phyloP scores from a whole-genome alignment of 108 stramenopile genomes.

The Cyclostephanos invisitatus region DNA sequence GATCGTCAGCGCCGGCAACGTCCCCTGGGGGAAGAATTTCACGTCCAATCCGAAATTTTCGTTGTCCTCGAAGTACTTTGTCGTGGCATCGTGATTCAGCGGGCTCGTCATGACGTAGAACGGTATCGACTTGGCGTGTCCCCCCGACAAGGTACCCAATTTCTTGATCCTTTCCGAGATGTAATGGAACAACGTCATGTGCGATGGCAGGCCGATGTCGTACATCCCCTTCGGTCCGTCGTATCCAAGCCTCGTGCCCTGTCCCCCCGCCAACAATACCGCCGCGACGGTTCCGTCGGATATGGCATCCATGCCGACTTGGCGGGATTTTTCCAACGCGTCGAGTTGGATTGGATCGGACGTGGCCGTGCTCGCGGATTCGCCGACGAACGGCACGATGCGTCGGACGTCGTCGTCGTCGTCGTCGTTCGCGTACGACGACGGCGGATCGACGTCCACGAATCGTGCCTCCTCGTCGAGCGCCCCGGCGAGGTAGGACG shows the following conservation, averaged over 20 bases:
- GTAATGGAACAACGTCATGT: slow-evolving; percentile 82
- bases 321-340: slow-evolving; percentile 17
- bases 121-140: slow-evolving; percentile 53
- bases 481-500: slow-evolving; percentile 52
- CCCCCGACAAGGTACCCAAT: slow-evolving; percentile 51
- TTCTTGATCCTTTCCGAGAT: slow-evolving; percentile 82
- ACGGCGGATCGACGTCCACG: slow-evolving; percentile 20
- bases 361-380: slow-evolving; percentile 45
- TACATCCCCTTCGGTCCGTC: slow-evolving; percentile 96
- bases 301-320: slow-evolving; percentile 68
- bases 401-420: slow-evolving; percentile 17
- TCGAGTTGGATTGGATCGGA: slow-evolving; percentile 9
- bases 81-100: slow-evolving; percentile 88
- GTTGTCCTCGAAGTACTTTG: slow-evolving; percentile 71
- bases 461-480: slow-evolving; percentile 49
- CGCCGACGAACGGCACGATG: slow-evolving; percentile 68
- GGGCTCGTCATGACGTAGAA: slow-evolving; percentile 98
- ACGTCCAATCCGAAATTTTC: slow-evolving; percentile 90
- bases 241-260: slow-evolving; percentile 96
- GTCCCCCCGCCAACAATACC: slow-evolving; percentile 92
- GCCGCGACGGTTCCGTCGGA: slow-evolving; percentile 81
- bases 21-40: slow-evolving; percentile 92
- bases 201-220: slow-evolving; percentile 89
- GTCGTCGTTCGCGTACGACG: not conserved
- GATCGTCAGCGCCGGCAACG: slow-evolving; percentile 83